These are phyloP conservation scores for Aquilaria yunnanensis DNA, from an alignment of 345 rosid species.

Conservation along the genomic window DNA sequence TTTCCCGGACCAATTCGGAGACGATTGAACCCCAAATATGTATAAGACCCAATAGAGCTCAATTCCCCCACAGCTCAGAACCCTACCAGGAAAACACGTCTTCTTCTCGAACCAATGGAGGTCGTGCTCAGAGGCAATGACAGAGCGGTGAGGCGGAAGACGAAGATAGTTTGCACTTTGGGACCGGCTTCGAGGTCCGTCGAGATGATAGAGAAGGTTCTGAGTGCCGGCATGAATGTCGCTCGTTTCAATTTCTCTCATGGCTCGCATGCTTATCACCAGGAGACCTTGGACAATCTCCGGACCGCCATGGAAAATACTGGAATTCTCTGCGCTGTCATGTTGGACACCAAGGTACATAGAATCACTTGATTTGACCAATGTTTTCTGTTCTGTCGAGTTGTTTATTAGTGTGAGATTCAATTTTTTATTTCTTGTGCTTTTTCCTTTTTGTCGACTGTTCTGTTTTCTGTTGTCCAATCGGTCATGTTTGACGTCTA, in stretches of 20 bases:
- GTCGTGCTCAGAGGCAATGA: not conserved
- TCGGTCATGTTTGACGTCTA: too few species aligned
- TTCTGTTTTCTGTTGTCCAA: too few species aligned
- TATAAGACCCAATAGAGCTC: too few species aligned
- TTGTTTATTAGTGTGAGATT: not conserved
- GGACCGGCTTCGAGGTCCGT: constrained; percentile 56
- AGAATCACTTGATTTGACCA: not conserved
- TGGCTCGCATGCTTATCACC: constrained; percentile 51
- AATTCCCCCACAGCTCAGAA: too few species aligned
- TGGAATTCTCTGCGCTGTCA: constrained; percentile 32
- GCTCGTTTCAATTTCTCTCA: constrained; percentile 59
- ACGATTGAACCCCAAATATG: too few species aligned
- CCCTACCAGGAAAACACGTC: not conserved
- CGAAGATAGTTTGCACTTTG: constrained; percentile 62
- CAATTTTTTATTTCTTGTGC: too few species aligned
- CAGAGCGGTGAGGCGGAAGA: constrained; percentile 32
- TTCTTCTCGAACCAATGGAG: not conserved
- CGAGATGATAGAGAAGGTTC: constrained; percentile 42
- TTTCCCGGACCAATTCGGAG: too few species aligned
- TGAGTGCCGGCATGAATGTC: constrained; percentile 47
- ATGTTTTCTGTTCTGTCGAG: not conserved
- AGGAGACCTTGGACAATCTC: constrained; percentile 57
- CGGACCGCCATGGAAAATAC: constrained; percentile 27
- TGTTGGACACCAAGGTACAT: constrained; percentile 38
- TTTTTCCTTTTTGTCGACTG: too few species aligned